These are phyloP conservation scores for Xylaria bambusicola DNA, from an alignment of 495 filamentous ascomycete species.

Conservation along the genomic window DNA sequence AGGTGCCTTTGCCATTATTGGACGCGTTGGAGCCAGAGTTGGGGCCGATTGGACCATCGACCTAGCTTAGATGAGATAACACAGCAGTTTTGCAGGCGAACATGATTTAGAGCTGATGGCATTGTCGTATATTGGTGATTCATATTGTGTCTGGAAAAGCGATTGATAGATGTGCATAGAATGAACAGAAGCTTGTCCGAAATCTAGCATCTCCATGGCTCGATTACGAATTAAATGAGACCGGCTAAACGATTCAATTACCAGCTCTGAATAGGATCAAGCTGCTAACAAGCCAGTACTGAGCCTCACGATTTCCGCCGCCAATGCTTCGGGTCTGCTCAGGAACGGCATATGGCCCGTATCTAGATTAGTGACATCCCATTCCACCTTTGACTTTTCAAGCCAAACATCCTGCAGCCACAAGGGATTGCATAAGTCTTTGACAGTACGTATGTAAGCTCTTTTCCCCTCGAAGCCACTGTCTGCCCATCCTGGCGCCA, in stretches of 20 bases:
- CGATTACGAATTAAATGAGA: no score
- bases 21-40: conserved; percentile 74
- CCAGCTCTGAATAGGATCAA: not conserved
- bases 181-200: not conserved
- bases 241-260: no score
- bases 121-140: not conserved
- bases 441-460: not conserved
- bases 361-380: conserved; percentile 3
- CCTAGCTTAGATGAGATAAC: conserved; percentile 28
- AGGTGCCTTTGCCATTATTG: conserved; percentile 79
- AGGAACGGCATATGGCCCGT: conserved; percentile 14
- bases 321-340: not conserved
- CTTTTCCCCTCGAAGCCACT: not conserved
- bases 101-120: not conserved
- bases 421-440: not conserved
- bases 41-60: conserved; percentile 81
- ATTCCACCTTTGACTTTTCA: conserved; percentile 1
- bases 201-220: not conserved
- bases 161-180: conserved; percentile 1
- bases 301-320: not conserved
- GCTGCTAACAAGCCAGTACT: no score
- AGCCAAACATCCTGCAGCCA: conserved; percentile 1
- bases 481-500: conserved; percentile 8
- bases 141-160: not conserved
- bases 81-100: not conserved